A percentile compares a stretch with the other conserved stretches of the same genome.
phyloP scores from a whole-genome alignment of 352 stramenopile genomes.

The Globisporangium radiosum region DNA sequence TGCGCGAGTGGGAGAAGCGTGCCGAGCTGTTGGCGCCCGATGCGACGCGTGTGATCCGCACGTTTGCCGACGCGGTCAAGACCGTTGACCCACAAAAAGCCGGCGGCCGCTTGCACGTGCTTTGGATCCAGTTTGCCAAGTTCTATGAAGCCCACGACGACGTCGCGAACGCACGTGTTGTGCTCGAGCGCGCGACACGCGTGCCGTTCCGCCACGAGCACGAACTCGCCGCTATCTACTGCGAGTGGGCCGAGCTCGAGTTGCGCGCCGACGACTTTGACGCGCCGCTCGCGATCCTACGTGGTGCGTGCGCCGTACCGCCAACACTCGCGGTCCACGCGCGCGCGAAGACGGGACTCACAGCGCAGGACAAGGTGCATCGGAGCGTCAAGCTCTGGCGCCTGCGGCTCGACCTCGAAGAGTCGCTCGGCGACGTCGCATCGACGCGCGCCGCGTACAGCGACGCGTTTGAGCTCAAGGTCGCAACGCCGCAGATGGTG shows the following conservation, averaged over 20 bases:
- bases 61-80: conserved; percentile 89
- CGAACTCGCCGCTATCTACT: conserved; percentile 94
- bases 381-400: conserved; percentile 93
- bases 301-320: conserved; percentile 69
- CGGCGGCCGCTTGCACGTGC: conserved; percentile 79
- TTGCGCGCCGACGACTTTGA: conserved; percentile 94
- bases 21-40: conserved; percentile 77
- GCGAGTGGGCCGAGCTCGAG: conserved; percentile 95
- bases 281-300: conserved; percentile 87
- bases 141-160: conserved; percentile 94
- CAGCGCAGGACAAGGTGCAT: conserved; percentile 77
- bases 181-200: conserved; percentile 89
- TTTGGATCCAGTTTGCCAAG: conserved; percentile 94
- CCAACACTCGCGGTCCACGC: conserved; percentile 34
- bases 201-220: conserved; percentile 78
- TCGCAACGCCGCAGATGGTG: conserved; percentile 96
- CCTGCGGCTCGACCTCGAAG: conserved; percentile 97
- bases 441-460: conserved; percentile 95
- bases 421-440: conserved; percentile 94
- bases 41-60: conserved; percentile 62
- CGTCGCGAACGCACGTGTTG: conserved; percentile 86
- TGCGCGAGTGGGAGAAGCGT: conserved; percentile 97
- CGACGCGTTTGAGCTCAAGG: conserved; percentile 92
- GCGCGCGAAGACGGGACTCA: conserved; percentile 47
- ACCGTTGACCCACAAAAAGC: conserved; percentile 84